phyloP scores from a whole-genome alignment of 768 basidiomycete genomes.

The Mycena capillaripes region DNA sequence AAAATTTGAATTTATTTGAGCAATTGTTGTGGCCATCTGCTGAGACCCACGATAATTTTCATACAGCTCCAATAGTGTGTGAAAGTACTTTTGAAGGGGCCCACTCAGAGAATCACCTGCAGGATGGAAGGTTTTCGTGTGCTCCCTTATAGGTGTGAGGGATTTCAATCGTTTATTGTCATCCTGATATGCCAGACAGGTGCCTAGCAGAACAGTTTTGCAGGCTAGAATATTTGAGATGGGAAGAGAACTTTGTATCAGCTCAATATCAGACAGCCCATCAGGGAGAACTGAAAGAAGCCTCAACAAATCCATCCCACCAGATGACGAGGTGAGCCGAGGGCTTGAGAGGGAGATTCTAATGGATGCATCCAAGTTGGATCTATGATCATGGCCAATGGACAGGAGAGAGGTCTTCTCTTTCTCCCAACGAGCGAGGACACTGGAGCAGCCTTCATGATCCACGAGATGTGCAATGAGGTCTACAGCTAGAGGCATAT shows the following conservation, averaged over 20 bases:
- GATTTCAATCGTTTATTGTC: neutral
- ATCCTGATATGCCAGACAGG: constrained; percentile 9
- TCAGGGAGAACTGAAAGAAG: constrained; percentile 21
- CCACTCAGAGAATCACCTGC: neutral
- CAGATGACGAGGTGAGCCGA: neutral
- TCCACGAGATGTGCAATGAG: constrained; percentile 7
- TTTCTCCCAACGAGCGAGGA: constrained; percentile 8
- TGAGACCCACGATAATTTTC: neutral
- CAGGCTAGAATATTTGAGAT: neutral
- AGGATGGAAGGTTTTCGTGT: neutral
- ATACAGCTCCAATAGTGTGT: neutral
- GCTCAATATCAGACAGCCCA: constrained; percentile 13
- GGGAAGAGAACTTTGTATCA: constrained; percentile 17
- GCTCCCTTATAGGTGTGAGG: neutral
- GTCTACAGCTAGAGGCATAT: constrained; percentile 12
- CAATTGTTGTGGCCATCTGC: neutral
- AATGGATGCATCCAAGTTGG: constrained; percentile 12
- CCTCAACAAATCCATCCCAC: neutral
- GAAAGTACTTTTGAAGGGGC: neutral
- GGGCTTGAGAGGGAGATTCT: constrained; percentile 16
- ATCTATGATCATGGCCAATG: neutral
- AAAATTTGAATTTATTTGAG: neutral
- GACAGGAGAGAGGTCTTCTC: constrained; percentile 20
- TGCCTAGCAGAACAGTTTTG: constrained; percentile 5
- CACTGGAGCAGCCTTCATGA: neutral